phyloP scores from a whole-genome alignment of 352 stramenopile species.

The Blastocystis sp. region DNA sequence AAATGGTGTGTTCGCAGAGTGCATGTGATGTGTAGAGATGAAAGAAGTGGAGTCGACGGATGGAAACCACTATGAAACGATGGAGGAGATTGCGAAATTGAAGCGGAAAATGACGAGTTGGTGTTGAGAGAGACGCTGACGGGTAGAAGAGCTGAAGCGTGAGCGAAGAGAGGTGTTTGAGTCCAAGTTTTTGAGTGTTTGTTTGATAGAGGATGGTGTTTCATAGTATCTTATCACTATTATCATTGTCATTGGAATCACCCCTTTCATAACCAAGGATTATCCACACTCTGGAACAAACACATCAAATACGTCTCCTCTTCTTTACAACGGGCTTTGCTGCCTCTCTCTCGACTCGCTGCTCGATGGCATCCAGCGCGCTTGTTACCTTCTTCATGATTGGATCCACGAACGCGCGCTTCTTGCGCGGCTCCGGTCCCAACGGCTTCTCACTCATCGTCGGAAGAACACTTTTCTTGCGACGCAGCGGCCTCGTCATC shows the following conservation, averaged over 20 bases:
- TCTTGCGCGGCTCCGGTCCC: neutral
- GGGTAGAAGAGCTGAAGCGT: constrained; percentile 37
- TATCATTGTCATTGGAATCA: neutral
- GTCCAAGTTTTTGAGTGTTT: constrained; percentile 30
- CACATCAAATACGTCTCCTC: constrained; percentile 27
- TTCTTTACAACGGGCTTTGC: neutral
- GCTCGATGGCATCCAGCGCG: constrained; percentile 19
- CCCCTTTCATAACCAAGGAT: neutral
- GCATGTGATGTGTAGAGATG: neutral
- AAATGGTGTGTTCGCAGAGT: neutral
- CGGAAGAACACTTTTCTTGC: neutral
- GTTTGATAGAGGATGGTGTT: neutral
- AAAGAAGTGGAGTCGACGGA: constrained; percentile 13
- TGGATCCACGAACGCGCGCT: neutral
- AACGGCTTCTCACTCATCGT: neutral
- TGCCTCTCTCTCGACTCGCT: neutral
- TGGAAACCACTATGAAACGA: constrained; percentile 13
- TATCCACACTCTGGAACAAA: too few relatives aligned
- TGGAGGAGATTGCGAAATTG: constrained; percentile 22
- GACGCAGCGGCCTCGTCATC: neutral
- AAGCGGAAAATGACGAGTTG: constrained; percentile 45
- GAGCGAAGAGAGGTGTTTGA: constrained; percentile 23
- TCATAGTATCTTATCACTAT: too few relatives aligned
- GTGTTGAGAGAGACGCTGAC: neutral
- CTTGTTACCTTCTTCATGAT: constrained; percentile 9